Base-by-base conservation (phyloP, 2,329 filamentous ascomycete species). In the Ophidiomyces ophidiicola region DNA sequence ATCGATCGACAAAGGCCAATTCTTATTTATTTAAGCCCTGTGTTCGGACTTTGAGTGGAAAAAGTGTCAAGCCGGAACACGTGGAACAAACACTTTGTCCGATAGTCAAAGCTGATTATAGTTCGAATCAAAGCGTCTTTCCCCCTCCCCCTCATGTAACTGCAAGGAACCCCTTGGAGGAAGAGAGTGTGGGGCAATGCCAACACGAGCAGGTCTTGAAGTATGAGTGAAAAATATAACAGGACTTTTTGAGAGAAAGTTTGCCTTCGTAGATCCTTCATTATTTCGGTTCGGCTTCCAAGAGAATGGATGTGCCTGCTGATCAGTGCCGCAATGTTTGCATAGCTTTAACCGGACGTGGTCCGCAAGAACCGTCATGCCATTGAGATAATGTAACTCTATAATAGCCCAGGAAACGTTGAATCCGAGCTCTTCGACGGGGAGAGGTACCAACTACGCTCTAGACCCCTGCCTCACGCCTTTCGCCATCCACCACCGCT, bases 41-140 rank as follows among this genome's bases (percentile, higher is more conserved):
- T 23, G 21, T 19, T 24, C n/a, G 7, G 19, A 36, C n/a, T 3
- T 23, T 26, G 23, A n/a, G n/a, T n/a, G n/a, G n/a, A n/a, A n/a
- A n/a, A n/a, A n/a, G n/a, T n/a, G n/a, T n/a, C n/a, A n/a, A n/a
- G n/a, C n/a, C 15, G 17, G 25, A 31, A 20, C 35, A 37, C 35
- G 35, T 37, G 35, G 35, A 17, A 31, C 30, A 23, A 28, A 23
- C 18, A 17, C 26, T 23, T 5, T 17, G 11, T 31, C 35, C 35
- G 35, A 28, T 39, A 30, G 37, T 33, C 37, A 39, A 39, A 39
- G 37, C 37, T 26, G 37, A 39, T 12, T 39, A 39, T 30, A 32
- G 36, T 39, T 39, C 37, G 33, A 39, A 23, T 19, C 28, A 24
- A 21, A 29, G 28, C 12, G 25, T 20, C 6, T 20, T 28, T 15